Evolutionary conservation across 2,329 filamentous ascomycete species (phyloP).

Genomic region (Lizonia empirigonia): DNA sequence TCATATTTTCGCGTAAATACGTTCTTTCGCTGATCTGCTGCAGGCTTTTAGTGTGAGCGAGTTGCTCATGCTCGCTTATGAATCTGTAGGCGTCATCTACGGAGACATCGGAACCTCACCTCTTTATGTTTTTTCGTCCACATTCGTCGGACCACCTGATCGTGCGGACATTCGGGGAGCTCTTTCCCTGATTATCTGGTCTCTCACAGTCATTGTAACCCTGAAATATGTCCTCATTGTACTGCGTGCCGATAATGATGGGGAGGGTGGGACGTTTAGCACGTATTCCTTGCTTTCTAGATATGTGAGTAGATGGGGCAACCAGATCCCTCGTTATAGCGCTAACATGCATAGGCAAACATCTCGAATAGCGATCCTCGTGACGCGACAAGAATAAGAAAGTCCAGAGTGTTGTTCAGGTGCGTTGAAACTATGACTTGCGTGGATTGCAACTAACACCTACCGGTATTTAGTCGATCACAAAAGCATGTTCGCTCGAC

Average conservation of each 20-base stretch:
- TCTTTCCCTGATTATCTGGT: conserved; percentile 72
- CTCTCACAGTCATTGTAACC: conserved; percentile 71
- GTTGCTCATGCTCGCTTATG: conserved; percentile 57
- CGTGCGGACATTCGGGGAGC: conserved; percentile 67
- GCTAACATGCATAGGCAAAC: conserved; percentile 52
- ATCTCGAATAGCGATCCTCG: conserved; percentile 66
- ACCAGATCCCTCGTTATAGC: too few species aligned
- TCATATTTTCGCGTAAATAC: conserved; percentile 7
- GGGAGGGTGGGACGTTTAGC: conserved; percentile 72
- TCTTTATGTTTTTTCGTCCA: conserved; percentile 75
- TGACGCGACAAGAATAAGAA: conserved; percentile 59
- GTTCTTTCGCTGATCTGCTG: background rate
- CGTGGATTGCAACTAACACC: conserved; percentile 58
- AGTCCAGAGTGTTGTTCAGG: conserved; percentile 5
- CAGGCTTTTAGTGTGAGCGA: conserved; percentile 39
- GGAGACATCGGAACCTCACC: conserved; percentile 71
- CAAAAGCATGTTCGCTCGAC: conserved; percentile 61
- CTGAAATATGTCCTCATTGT: conserved; percentile 72
- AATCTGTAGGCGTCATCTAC: conserved; percentile 70
- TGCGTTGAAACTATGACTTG: background rate
- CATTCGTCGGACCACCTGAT: conserved; percentile 59
- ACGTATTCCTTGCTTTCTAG: conserved; percentile 67
- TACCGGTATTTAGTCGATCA: conserved; percentile 56
- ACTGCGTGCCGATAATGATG: conserved; percentile 70
- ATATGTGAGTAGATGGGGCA: conserved; percentile 55